A percentile compares a stretch with the other conserved stretches of the same genome.
Conservation (phyloP, 148 eudicot species). For the Oxyria digyna region DNA sequence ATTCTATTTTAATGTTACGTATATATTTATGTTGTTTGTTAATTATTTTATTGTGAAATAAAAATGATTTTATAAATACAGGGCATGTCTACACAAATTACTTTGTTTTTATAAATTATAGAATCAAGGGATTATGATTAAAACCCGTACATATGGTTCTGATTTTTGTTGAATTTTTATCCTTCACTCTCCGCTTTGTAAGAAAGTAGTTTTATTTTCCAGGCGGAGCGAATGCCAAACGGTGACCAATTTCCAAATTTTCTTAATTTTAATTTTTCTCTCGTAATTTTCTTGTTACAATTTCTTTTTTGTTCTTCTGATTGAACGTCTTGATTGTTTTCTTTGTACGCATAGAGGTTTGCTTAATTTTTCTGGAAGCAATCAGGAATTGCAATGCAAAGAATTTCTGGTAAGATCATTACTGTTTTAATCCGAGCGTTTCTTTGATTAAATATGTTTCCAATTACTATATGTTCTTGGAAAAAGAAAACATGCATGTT, state of each 20-base stretch:
- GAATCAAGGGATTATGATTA: neutral
- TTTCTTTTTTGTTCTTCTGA: neutral
- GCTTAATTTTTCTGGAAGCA: neutral
- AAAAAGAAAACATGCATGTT: neutral
- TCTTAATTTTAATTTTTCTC: neutral
- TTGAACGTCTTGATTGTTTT: neutral
- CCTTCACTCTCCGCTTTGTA: constrained; percentile 5
- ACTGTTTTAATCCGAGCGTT: neutral
- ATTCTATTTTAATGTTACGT: too few species aligned
- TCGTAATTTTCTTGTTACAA: neutral
- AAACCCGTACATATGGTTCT: too few species aligned
- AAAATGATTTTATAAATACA: too few species aligned
- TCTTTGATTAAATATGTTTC: too few species aligned
- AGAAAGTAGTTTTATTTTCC: neutral
- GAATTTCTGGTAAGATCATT: neutral
- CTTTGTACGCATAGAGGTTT: neutral
- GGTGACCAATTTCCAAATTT: neutral
- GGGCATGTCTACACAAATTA: too few species aligned
- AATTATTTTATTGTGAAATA: too few species aligned
- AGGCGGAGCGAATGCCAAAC: neutral
- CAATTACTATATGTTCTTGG: neutral
- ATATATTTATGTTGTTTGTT: too few species aligned
- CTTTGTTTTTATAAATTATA: too few species aligned
- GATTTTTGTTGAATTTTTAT: neutral
- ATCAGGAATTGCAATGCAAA: neutral